Evolutionary conservation across 345 rosid species (phyloP), one percentile per base, ranked within the genome.

Genomic region (Passiflora organensis): DNA sequence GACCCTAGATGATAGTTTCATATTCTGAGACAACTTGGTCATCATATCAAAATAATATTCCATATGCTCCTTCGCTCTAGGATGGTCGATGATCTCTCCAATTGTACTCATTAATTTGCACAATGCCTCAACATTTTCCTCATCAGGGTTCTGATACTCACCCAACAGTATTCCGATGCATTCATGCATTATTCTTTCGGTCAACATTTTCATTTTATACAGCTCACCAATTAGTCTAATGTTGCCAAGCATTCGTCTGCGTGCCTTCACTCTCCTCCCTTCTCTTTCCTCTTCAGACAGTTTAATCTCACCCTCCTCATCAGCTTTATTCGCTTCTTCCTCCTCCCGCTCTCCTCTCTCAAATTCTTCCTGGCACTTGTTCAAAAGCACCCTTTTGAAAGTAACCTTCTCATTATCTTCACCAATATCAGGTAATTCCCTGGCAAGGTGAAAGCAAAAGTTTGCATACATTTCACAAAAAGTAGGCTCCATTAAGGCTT

Each of bases 401-500:
- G 90, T 89, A 23, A 83, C 81, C 70, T 74, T 94, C 69, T 85
- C 79, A 53, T 89, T 72, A 51, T 82, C 72, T 58, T 85, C 90
- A 71, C 53, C 71, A 32, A 94, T 80, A 64, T 80, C 95, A 46
- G 95, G 96, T 55, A 93, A 76, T 42, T 72, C 90, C 53, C 70
- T 72, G 32, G 94, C 86, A 36, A 89, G 91, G 69, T 67, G 78
- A 22, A 10, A 5, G 68, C 99, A 94, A 67, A 89, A 85, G 69
- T 85, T 66, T 13, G 95, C 95, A 78, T 85, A 94, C 96, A 94
- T 94, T 71, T 94, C 96, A 78, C 96, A 85, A 66, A 94, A 94
- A 51, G 97, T 89, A 48, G 97, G 99, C 78, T 89, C 97, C 90
- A 82, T 89, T 52, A 89, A 79, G 65, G 99, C 99, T 78, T 87